Evolutionary conservation across 805 yeast genomes (phyloP).

Genomic region (Candida schatavii): DNA sequence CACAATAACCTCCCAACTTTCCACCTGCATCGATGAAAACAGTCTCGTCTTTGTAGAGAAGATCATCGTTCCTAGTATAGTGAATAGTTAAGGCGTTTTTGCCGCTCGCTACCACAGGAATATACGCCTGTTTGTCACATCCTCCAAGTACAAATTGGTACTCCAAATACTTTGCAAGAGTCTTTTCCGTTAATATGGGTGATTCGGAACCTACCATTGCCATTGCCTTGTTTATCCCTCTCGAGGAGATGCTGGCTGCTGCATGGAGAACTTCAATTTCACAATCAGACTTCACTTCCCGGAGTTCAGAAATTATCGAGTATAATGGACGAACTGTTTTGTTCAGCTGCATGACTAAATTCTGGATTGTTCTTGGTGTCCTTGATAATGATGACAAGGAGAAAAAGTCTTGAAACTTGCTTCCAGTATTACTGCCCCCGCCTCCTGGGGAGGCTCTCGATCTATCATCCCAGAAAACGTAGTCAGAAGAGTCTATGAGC

Average conservation of each 20-base stretch:
- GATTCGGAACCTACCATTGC: conserved; percentile 45
- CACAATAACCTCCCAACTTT: conserved; percentile 85
- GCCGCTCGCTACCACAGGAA: conserved; percentile 97
- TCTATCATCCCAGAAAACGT: conserved; percentile 55
- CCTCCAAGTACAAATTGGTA: conserved; percentile 83
- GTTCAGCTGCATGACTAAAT: conserved; percentile 23
- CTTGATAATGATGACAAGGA: conserved; percentile 4
- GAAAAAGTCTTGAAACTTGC: conserved; percentile 19
- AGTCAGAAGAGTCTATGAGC: conserved; percentile 46
- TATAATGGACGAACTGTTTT: conserved; percentile 44
- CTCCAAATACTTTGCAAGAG: conserved; percentile 76
- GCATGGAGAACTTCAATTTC: conserved; percentile 78
- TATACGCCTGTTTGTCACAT: conserved; percentile 84
- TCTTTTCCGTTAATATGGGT: conserved; percentile 67
- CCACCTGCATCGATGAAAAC: conserved; percentile 97
- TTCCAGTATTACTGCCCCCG: conserved; percentile 7
- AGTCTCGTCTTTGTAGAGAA: conserved; percentile 71
- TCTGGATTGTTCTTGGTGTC: conserved; percentile 14
- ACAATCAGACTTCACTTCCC: conserved; percentile 71
- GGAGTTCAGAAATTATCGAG: conserved; percentile 42
- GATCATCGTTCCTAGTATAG: conserved; percentile 88
- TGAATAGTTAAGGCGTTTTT: conserved; percentile 87
- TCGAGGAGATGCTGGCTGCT: conserved; percentile 79
- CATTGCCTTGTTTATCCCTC: conserved; percentile 82
- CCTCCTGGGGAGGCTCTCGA: conserved; percentile 9